A percentile compares a stretch with the other conserved stretches of the same genome.
Evolutionary conservation across 2,329 filamentous ascomycete genomes (phyloP).

Genomic region (Elsinoe fawcettii): DNA sequence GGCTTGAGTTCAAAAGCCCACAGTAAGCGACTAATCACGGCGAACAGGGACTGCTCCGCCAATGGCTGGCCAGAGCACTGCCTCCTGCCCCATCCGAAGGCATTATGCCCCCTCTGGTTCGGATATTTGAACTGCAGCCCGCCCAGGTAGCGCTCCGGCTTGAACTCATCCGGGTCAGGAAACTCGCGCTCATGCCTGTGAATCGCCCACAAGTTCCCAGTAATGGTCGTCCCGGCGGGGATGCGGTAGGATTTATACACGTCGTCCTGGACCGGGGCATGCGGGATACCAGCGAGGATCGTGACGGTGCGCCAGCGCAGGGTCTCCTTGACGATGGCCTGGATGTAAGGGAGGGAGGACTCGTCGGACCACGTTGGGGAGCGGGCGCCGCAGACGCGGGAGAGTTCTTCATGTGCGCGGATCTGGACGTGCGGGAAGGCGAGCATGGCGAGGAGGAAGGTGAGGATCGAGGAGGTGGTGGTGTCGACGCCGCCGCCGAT

Average conservation of each 20-base stretch:
- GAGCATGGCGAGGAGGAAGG: conserved; percentile 29
- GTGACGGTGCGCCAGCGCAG: conserved; percentile 33
- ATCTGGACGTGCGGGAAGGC: conserved; percentile 24
- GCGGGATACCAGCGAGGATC: conserved; percentile 26
- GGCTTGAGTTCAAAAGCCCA: conserved; percentile 1
- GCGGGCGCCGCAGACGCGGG: conserved; percentile 24
- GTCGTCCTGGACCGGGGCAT: conserved; percentile 22
- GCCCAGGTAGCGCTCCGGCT: conserved; percentile 23
- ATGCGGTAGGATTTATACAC: conserved; percentile 25
- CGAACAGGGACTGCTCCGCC: conserved; percentile 7
- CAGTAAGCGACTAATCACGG: background rate
- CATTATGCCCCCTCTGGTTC: background rate
- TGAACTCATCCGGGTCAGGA: conserved; percentile 21
- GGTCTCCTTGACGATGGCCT: conserved; percentile 29
- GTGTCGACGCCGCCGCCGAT: conserved; percentile 9
- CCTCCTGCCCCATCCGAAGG: background rate
- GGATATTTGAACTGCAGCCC: background rate
- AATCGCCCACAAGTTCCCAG: conserved; percentile 24
- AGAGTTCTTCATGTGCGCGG: conserved; percentile 29
- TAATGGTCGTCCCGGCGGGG: conserved; percentile 16
- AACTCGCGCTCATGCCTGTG: conserved; percentile 20
- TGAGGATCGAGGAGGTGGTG: conserved; percentile 31
- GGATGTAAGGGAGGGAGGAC: conserved; percentile 28
- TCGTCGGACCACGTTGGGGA: conserved; percentile 29
- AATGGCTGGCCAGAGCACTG: conserved; percentile 11